These are phyloP conservation scores for Leishmania guyanensis DNA, from an alignment of 208 protist species.

Conservation along the genomic window DNA sequence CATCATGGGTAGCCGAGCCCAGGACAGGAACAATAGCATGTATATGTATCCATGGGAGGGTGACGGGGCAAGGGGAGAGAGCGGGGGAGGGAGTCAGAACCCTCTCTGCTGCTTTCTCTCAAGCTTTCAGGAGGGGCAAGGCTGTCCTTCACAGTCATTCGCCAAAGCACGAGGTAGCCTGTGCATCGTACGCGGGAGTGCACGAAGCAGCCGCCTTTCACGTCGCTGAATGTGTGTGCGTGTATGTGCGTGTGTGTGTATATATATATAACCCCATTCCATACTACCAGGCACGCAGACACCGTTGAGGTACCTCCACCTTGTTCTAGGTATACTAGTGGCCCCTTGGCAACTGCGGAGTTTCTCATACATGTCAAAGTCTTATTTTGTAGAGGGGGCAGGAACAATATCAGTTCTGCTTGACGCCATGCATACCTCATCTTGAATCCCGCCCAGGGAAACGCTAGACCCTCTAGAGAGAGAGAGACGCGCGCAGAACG, in stretches of 20 bases:
- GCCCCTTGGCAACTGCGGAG: background rate
- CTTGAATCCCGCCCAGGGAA: background rate
- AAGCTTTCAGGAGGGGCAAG: background rate
- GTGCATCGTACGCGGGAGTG: too few relatives aligned
- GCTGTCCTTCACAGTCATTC: too few relatives aligned
- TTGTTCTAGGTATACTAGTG: background rate
- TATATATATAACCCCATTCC: background rate
- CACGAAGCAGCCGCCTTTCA: too few relatives aligned
- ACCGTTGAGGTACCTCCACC: background rate
- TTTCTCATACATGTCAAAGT: background rate
- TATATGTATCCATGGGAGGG: background rate
- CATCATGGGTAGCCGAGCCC: background rate
- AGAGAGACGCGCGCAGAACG: background rate
- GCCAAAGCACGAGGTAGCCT: too few relatives aligned
- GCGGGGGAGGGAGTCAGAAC: too few relatives aligned
- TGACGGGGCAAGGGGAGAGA: background rate
- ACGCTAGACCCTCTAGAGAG: constrained; percentile 3
- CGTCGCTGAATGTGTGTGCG: background rate
- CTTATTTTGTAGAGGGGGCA: background rate
- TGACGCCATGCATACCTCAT: background rate
- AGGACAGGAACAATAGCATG: background rate
- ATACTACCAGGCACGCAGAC: background rate
- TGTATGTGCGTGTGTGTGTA: background rate
- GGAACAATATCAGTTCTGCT: background rate
- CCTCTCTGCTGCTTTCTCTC: background rate